Base-by-base conservation (phyloP, 495 filamentous ascomycete genomes). In the Hypoxylon intermedium region DNA sequence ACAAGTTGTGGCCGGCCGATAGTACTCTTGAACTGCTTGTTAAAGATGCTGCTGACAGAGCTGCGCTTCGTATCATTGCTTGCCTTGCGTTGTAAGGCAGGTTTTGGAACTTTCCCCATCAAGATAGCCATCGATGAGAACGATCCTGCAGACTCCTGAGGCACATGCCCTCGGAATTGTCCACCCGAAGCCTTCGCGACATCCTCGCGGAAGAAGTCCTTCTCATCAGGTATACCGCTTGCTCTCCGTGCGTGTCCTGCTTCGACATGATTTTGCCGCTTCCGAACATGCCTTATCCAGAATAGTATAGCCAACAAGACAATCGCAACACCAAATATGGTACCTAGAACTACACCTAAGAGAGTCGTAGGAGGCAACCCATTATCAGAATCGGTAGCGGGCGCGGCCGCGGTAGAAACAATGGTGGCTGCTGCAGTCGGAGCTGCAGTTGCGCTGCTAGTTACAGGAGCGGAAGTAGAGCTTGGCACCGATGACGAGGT, bases 341-440 rank as follows among this genome's bases (percentile, higher is more conserved):
- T 84, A 3, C 93, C 92, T 0, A 98, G 81, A 1, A 89, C 88
- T 33, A 87, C 88, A 42, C 89, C 92, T 0, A 98, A 82, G 26
- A 96, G 87, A 13, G 79, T 76, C 18, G 80, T 81, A 11, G 84
- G 75, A 36, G 76, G 78, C 26, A 79, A 67, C 45, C 50, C 71
- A 40, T 67, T 70, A 24, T 70, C 71, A 1, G 41, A 19, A 2
- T 60, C 36, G 18, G 30, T 28, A 16, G 62, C 36, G 2, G 36
- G n/a, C 1, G 36, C 15, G 15, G 36, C 15, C 5, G 36, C 15
- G 7, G 36, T 15, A 6, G 51, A 30, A 16, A 78, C 58, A 3
- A 77, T 61, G 0, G 76, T 65, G 0, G 79, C 42, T n/a, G 72
- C 65, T 21, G 70, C 57, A n/a, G 74, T 65, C 13, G 62, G 46